A percentile compares a stretch with the other conserved stretches of the same genome.
These are phyloP conservation scores for Inonotus hispidus DNA, from an alignment of 1,284 basidiomycete species.

Conservation along the genomic window DNA sequence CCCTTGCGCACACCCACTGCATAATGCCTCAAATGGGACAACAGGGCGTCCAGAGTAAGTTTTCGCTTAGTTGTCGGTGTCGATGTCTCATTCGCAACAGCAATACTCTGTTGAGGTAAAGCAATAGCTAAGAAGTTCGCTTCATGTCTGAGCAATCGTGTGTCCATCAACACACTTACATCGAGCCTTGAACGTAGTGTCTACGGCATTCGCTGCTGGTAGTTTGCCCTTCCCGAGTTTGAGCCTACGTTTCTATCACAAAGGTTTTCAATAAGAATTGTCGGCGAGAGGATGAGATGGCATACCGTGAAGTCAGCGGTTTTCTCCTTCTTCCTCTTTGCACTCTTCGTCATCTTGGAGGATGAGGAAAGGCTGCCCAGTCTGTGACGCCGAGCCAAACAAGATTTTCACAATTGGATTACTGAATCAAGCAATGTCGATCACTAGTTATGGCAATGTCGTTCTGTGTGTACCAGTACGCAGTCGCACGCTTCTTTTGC, in stretches of 20 bases:
- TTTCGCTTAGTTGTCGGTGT: slow-evolving; percentile 72
- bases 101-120: slow-evolving; percentile 81
- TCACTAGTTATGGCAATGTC: too few relatives aligned
- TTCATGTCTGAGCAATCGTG: slow-evolving; percentile 15
- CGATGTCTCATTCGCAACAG: slow-evolving; percentile 43
- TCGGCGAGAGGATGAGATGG: slow-evolving; percentile 15
- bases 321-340: slow-evolving; percentile 83
- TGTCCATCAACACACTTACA: slow-evolving; percentile 44
- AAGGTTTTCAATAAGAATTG: slow-evolving; percentile 12
- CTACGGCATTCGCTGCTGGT: slow-evolving; percentile 77
- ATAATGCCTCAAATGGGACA: slow-evolving; percentile 82
- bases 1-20: slow-evolving; percentile 72
- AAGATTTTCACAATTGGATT: neutral
- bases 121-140: slow-evolving; percentile 64
- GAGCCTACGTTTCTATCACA: slow-evolving; percentile 82
- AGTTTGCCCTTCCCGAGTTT: slow-evolving; percentile 96
- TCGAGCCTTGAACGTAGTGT: slow-evolving; percentile 93
- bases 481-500: too few relatives aligned
- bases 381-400: neutral
- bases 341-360: slow-evolving; percentile 73
- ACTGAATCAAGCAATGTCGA: neutral
- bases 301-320: slow-evolving; percentile 81
- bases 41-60: slow-evolving; percentile 74
- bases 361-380: neutral
- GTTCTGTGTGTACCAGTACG: too few relatives aligned